Percentiles rank a stretch among this genome's conserved stretches.
Conservation (phyloP, 805 yeast species). For the Pichia phayaonensis region DNA sequence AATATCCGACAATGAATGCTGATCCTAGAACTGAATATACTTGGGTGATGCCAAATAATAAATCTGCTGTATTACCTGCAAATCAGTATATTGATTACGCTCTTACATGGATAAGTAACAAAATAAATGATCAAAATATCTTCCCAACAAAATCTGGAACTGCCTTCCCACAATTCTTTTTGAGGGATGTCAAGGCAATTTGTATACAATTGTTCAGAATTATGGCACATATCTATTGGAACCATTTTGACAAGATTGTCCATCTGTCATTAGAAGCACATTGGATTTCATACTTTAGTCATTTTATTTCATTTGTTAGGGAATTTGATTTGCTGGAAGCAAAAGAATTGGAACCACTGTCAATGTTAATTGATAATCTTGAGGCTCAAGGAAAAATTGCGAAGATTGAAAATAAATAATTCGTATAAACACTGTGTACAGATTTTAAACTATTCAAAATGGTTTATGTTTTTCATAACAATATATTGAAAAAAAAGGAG, state of each 20-base stretch:
- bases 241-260: conserved; percentile 89
- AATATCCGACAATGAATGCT: conserved; percentile 91
- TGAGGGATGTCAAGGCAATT: conserved; percentile 78
- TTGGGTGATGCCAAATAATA: conserved; percentile 70
- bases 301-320: conserved; percentile 77
- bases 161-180: conserved; percentile 83
- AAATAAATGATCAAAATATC: conserved; percentile 78
- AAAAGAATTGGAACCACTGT: conserved; percentile 71
- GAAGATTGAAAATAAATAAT: conserved; percentile 11
- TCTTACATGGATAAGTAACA: conserved; percentile 80
- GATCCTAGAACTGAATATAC: conserved; percentile 87
- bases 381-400: conserved; percentile 80
- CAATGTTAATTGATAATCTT: conserved; percentile 66
- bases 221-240: conserved; percentile 90
- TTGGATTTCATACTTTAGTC: conserved; percentile 96
- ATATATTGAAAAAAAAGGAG: no score
- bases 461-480: no score
- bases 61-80: conserved; percentile 84
- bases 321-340: conserved; percentile 78
- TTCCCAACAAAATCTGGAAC: conserved; percentile 89
- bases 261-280: conserved; percentile 92
- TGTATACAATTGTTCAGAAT: conserved; percentile 89
- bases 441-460: no score
- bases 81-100: conserved; percentile 89
- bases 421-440: neutral